Conservation (phyloP, 768 basidiomycete species). For the Pleurotus giganteus region DNA sequence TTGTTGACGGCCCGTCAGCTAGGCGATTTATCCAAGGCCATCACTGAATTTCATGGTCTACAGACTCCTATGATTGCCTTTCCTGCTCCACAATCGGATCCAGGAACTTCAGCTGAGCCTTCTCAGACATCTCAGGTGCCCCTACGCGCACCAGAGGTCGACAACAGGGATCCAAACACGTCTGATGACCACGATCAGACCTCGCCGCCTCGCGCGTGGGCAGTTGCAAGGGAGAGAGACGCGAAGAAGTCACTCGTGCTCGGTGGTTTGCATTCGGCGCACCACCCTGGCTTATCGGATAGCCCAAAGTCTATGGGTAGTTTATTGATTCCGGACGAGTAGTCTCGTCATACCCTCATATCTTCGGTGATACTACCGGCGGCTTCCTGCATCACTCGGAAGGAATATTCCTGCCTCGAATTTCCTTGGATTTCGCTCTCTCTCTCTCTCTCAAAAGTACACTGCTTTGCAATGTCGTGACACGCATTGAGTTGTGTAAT, state of each 20-base stretch:
- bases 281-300: constrained; percentile 2
- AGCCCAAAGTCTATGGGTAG: constrained; percentile 4
- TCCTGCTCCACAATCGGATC: background rate
- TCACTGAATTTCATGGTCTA: constrained; percentile 49
- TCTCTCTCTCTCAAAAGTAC: too few species aligned
- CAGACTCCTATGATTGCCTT: constrained; percentile 45
- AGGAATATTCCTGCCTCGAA: too few species aligned
- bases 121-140: background rate
- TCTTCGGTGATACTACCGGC: background rate
- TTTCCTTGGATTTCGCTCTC: too few species aligned
- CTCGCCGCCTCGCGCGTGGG: background rate
- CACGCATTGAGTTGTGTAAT: too few species aligned
- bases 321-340: background rate
- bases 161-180: background rate
- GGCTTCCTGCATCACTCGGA: too few species aligned
- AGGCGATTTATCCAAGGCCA: constrained; percentile 51
- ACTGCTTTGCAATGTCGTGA: too few species aligned
- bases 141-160: background rate
- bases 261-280: background rate
- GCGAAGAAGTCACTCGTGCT: background rate
- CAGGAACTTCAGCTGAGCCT: background rate
- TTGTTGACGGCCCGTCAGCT: constrained; percentile 35
- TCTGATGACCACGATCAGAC: background rate
- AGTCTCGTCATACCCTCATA: background rate
- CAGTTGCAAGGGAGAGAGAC: background rate